A percentile compares a stretch with the other conserved stretches of the same genome.
phyloP scores from a whole-genome alignment of 2,329 filamentous ascomycete species.

The Sporothrix variecibatus region DNA sequence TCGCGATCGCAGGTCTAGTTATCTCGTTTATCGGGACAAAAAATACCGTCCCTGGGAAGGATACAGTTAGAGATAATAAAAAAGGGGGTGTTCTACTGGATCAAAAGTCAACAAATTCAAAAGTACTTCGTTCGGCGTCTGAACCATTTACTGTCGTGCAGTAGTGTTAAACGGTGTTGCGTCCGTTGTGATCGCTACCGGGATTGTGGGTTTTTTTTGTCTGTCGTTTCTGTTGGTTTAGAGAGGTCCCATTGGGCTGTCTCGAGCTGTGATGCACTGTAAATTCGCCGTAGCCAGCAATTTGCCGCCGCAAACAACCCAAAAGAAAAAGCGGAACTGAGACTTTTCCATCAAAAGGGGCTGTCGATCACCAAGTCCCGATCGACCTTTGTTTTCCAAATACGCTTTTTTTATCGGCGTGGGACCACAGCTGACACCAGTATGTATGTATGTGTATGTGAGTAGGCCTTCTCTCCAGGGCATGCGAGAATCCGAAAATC shows the following conservation, averaged over 20 bases:
- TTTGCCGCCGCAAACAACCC: not conserved
- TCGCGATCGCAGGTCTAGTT: not conserved
- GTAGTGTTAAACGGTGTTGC: not conserved
- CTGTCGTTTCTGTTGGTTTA: not conserved
- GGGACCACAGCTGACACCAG: not conserved
- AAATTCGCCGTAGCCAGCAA: not conserved
- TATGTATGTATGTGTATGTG: too few species aligned
- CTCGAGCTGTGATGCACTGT: not conserved
- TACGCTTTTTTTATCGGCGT: not conserved
- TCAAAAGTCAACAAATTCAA: not conserved
- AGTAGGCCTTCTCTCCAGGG: not conserved
- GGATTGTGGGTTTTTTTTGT: not conserved
- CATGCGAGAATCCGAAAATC: not conserved
- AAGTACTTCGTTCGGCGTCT: not conserved
- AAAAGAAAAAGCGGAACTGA: not conserved
- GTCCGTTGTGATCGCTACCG: not conserved
- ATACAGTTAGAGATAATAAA: not conserved
- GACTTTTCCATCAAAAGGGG: not conserved
- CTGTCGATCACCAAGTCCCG: conserved; percentile 2
- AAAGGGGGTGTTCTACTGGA: not conserved
- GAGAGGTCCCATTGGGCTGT: not conserved
- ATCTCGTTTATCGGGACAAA: conserved; percentile 6
- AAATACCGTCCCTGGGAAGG: not conserved
- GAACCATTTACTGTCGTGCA: not conserved
- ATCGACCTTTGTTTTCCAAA: not conserved